Evolutionary conservation across 805 yeast species (phyloP).

Genomic region (Saccharomycopsis capsularis): DNA sequence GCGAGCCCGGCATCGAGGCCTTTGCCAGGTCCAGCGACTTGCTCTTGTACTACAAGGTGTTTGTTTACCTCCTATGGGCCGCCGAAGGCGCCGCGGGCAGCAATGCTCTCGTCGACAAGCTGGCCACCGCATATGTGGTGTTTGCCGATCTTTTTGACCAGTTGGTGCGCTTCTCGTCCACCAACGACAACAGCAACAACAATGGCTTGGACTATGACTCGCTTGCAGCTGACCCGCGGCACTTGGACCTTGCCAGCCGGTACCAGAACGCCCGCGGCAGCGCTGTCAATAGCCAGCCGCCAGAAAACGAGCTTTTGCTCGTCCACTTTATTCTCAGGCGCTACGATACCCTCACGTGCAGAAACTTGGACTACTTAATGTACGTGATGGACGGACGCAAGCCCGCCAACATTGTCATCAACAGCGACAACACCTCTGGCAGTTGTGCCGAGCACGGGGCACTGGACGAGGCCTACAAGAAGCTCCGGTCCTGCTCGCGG

Average conservation of each 20-base stretch:
- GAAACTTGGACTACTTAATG: constrained; percentile 18
- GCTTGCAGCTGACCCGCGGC: constrained; percentile 3
- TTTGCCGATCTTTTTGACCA: constrained; percentile 6
- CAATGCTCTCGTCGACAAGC: background rate
- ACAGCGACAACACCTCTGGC: background rate
- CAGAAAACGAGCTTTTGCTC: background rate
- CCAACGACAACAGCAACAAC: constrained; percentile 10
- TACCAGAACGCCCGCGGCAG: background rate
- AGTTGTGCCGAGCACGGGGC: background rate
- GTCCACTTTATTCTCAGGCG: constrained; percentile 11
- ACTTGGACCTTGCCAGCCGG: background rate
- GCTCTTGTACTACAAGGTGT: constrained; percentile 18
- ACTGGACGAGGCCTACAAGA: constrained; percentile 15
- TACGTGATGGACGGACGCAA: constrained; percentile 13
- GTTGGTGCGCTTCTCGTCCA: constrained; percentile 10
- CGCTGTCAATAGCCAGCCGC: background rate
- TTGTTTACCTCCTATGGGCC: constrained; percentile 7
- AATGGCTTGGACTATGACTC: constrained; percentile 15
- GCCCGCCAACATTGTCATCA: constrained; percentile 6
- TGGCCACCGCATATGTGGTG: background rate
- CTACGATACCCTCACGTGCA: constrained; percentile 13
- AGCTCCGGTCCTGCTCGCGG: constrained; percentile 21
- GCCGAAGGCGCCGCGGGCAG: background rate
- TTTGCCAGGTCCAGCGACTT: constrained; percentile 17
- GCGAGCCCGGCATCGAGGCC: background rate